These are phyloP conservation scores for Arthrocladium fulminans DNA, from an alignment of 2,329 filamentous ascomycete genomes.

Conservation along the genomic window DNA sequence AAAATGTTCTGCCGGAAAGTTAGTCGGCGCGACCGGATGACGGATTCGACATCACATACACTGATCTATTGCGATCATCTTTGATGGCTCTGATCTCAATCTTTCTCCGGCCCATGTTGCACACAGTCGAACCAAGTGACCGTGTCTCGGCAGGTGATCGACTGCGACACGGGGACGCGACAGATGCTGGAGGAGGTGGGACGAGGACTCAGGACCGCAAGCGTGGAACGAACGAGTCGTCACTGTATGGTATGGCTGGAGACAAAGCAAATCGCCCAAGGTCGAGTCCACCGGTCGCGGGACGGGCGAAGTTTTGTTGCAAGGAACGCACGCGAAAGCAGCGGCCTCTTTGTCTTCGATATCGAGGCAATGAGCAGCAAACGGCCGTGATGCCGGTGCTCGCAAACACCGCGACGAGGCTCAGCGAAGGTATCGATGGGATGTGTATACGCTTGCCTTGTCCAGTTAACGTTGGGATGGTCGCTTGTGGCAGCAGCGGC, in stretches of 20 bases:
- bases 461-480: neutral
- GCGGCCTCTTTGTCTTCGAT: slow-evolving; percentile 1
- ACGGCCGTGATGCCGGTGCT: neutral
- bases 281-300: neutral
- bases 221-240: neutral
- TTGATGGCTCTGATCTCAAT: slow-evolving; percentile 99
- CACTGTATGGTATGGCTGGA: slow-evolving; percentile 1
- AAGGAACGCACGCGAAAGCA: neutral
- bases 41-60: slow-evolving; percentile 55
- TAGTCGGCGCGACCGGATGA: slow-evolving; percentile 7
- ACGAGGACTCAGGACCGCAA: neutral
- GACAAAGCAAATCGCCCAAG: slow-evolving; percentile 5
- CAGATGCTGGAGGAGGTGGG: neutral
- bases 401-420: slow-evolving; percentile 2
- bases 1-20: slow-evolving; percentile 62
- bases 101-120: slow-evolving; percentile 87
- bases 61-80: slow-evolving; percentile 92
- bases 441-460: neutral
- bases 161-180: neutral
- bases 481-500: slow-evolving; percentile 1
- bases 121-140: neutral
- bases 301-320: neutral
- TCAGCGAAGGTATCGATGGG: neutral
- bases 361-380: neutral
- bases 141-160: neutral